Evolutionary conservation across 1,284 basidiomycete species (phyloP), one percentile per base, ranked within the genome.

Genomic region (Ustilago tritici): DNA sequence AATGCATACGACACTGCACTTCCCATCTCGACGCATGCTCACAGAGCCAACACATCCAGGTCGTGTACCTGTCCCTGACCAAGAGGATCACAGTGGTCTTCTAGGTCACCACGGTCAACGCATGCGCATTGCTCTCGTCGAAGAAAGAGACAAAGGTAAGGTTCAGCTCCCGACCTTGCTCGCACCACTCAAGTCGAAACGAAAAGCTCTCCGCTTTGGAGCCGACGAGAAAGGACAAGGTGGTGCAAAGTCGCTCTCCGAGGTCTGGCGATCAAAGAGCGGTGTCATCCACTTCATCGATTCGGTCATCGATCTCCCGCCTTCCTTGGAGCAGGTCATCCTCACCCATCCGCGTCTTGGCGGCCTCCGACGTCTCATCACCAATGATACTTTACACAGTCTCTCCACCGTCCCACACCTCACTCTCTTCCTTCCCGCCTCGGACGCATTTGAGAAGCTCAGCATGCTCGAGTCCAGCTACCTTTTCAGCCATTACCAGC

Each of bases 371-470:
- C 72, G 84, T 82, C 71, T 87, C 54, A 60, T 86, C 53, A 57
- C 82, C 90, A 65, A 66, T 31, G 61, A 75, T 31, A 59, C 75
- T 5, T 38, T 85, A 14, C 66, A 70, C 28, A 78, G 73, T 12
- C 61, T 85, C 12, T 76, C 80, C 8, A 75, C 75, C 6, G 82
- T 66, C 0, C 88, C 93, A 0, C 91, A 93, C 81, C 87, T 97
- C 38, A 98, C 96, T 0, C 81, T 99, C 41, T 99, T 99, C 86
- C 89, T 97, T 2, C 96, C 97, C 0, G 89, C 92, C 15, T 90
- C 97, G 82, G 87, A 90, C 31, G 95, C 97, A 11, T 98, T 89
- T 91, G 90, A 88, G 6, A 52, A 61, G 23, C 80, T 85, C 32
- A 56, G 64, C 23, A 14, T 52, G 11, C 64, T 85, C 17, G 83